phyloP scores from a whole-genome alignment of 495 filamentous ascomycete species.

The Hypoxylon crocopeplum region DNA sequence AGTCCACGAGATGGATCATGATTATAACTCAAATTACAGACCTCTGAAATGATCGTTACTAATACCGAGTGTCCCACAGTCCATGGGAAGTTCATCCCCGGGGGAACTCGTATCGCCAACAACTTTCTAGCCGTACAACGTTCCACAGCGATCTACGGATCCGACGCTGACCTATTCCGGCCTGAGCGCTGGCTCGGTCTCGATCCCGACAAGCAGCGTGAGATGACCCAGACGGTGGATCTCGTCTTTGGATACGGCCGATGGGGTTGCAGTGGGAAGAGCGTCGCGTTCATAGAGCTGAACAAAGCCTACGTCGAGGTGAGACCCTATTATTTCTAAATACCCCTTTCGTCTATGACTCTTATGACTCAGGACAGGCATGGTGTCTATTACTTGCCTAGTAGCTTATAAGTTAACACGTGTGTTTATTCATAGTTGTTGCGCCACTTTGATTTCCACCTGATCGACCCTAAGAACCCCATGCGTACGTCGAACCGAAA shows the following conservation, averaged over 20 bases:
- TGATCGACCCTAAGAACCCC: slow-evolving; percentile 20
- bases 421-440: slow-evolving; percentile 4
- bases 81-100: slow-evolving; percentile 62
- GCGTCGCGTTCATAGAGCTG: slow-evolving; percentile 50
- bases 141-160: slow-evolving; percentile 50
- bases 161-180: slow-evolving; percentile 52
- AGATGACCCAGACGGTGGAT: slow-evolving; percentile 45
- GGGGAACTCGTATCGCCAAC: slow-evolving; percentile 60
- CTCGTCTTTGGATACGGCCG: slow-evolving; percentile 45
- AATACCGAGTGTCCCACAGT: slow-evolving; percentile 45
- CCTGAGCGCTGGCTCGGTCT: slow-evolving; percentile 62
- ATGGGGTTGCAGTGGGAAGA: slow-evolving; percentile 47
- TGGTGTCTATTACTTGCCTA: too few species aligned
- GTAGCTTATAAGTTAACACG: slow-evolving; percentile 7
- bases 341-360: too few species aligned
- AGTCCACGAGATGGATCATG: too few species aligned
- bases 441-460: slow-evolving; percentile 30
- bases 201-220: slow-evolving; percentile 37
- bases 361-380: too few species aligned
- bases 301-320: slow-evolving; percentile 62
- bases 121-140: slow-evolving; percentile 35
- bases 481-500: slow-evolving; percentile 24
- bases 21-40: too few species aligned
- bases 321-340: slow-evolving; percentile 2
- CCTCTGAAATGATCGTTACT: slow-evolving; percentile 51